phyloP scores from a whole-genome alignment of 495 filamentous ascomycete genomes.

The Penicillium silybi region DNA sequence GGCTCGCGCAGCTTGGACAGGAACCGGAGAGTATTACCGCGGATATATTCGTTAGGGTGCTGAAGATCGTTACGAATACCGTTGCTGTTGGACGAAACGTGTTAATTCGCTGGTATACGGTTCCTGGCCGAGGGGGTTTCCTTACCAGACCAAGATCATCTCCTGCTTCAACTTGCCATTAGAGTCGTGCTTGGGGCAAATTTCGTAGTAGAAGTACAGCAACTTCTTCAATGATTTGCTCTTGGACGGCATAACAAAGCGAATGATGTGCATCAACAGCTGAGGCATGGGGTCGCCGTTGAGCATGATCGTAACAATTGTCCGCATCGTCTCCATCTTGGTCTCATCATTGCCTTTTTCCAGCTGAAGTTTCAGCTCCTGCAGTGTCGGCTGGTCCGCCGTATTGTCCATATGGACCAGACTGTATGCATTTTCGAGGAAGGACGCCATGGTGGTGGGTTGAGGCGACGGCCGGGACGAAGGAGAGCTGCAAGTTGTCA shows the following conservation, averaged over 20 bases:
- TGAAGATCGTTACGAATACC: conserved; percentile 97
- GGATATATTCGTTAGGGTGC: conserved; percentile 96
- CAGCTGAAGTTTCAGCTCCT: conserved; percentile 88
- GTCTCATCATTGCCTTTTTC: conserved; percentile 97
- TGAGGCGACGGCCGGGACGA: conserved; percentile 20
- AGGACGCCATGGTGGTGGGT: conserved; percentile 77
- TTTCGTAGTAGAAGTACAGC: conserved; percentile 98
- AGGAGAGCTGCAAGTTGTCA: conserved; percentile 41
- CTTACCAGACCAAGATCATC: conserved; percentile 98
- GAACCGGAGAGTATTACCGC: conserved; percentile 95
- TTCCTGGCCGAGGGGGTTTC: conserved; percentile 1
- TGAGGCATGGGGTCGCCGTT: conserved; percentile 95
- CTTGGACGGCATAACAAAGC: conserved; percentile 98
- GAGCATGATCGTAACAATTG: conserved; percentile 93
- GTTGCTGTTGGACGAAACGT: conserved; percentile 56
- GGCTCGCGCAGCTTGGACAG: conserved; percentile 93
- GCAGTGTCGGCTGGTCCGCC: conserved; percentile 82
- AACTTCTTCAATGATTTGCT: conserved; percentile 97
- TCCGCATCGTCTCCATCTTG: conserved; percentile 98
- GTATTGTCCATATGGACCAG: conserved; percentile 94
- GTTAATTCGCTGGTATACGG: conserved; percentile 15
- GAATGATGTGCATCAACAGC: conserved; percentile 98
- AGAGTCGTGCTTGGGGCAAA: conserved; percentile 91
- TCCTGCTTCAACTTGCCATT: conserved; percentile 96
- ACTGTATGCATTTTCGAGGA: conserved; percentile 90